Evolutionary conservation across 768 basidiomycete species (phyloP), one percentile per base, ranked within the genome.

Genomic region (Lentinula raphanica): DNA sequence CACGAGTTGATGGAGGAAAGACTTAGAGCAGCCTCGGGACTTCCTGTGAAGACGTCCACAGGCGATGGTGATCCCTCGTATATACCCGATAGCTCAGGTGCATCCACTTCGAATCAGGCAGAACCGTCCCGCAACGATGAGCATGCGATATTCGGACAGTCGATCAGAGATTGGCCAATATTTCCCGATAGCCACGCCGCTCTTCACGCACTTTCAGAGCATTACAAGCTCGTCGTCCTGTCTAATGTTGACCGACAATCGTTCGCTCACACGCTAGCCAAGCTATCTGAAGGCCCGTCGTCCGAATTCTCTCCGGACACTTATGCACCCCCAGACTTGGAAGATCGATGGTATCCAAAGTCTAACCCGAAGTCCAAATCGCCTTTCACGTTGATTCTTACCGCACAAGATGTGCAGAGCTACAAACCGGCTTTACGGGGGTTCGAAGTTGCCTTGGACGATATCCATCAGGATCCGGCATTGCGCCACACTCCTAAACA

Each of bases 181-280:
- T 91, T 90, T 71, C 79, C 83, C 0, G 90, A 91, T 68, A 86
- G 85, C 8, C 68, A 75, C 58, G 68, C 71, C 15, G 88, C 88
- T 0, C 80, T 92, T 5, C 77, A 74, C 49, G 69, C 74, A 28
- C 81, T 91, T 53, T 76, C 86, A 36, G 74, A 76, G 57, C 79
- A 80, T 65, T 90, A 82, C 73, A 85, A 84, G 56, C 83, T 91
- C 59, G 77, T 84, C 59, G 86, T 90, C 5, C 76, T 91, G 38
- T 90, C 88, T 62, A 91, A 92, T 68, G 84, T 91, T 65, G 89
- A 92, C 62, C 78, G 78, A 58, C 66, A 63, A 23, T 86, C 86
- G 31, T 88, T 90, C 66, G 72, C 78, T 3, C 71, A 77, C 61
- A 90, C 87, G 0, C 84, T 85, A 48, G 70, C 72, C 19, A 75